phyloP scores from a whole-genome alignment of 768 basidiomycete genomes.

The Lyophyllum decastes region DNA sequence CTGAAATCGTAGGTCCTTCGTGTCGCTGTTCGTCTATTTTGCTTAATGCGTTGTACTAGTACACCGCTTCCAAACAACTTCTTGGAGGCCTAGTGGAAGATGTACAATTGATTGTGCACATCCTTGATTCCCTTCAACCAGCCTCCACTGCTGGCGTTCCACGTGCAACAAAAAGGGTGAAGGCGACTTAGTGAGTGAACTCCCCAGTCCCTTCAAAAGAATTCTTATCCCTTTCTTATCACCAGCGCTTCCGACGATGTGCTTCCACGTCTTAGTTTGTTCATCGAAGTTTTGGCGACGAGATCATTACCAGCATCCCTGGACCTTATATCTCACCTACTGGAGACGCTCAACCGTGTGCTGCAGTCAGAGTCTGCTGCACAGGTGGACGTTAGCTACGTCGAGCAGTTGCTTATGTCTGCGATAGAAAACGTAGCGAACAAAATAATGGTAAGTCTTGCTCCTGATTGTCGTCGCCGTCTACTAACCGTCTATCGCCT shows the following conservation, averaged over 20 bases:
- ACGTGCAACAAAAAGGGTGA: slow-evolving; percentile 66
- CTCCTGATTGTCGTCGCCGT: background rate
- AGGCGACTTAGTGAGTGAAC: slow-evolving; percentile 51
- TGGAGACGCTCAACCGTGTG: slow-evolving; percentile 73
- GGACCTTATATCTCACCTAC: slow-evolving; percentile 67
- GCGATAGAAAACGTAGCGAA: slow-evolving; percentile 69
- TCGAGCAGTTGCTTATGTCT: slow-evolving; percentile 83
- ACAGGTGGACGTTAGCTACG: slow-evolving; percentile 70
- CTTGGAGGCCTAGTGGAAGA: slow-evolving; percentile 51
- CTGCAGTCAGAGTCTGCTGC: slow-evolving; percentile 54
- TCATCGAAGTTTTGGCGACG: slow-evolving; percentile 74
- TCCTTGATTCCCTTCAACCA: slow-evolving; percentile 55
- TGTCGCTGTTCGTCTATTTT: background rate
- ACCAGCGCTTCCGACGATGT: slow-evolving; percentile 34
- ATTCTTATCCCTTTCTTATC: slow-evolving; percentile 1
- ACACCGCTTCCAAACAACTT: slow-evolving; percentile 47
- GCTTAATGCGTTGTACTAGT: slow-evolving; percentile 30
- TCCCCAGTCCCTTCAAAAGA: background rate
- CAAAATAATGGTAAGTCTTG: slow-evolving; percentile 50
- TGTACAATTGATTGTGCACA: slow-evolving; percentile 49
- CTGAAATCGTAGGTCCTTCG: slow-evolving; percentile 44
- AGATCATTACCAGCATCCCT: slow-evolving; percentile 65
- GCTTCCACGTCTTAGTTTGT: slow-evolving; percentile 51
- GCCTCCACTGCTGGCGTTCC: slow-evolving; percentile 36
- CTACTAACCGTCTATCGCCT: background rate